Evolutionary conservation across 257 asterid genomes (phyloP).

Genomic region (Schizonepeta tenuifolia): DNA sequence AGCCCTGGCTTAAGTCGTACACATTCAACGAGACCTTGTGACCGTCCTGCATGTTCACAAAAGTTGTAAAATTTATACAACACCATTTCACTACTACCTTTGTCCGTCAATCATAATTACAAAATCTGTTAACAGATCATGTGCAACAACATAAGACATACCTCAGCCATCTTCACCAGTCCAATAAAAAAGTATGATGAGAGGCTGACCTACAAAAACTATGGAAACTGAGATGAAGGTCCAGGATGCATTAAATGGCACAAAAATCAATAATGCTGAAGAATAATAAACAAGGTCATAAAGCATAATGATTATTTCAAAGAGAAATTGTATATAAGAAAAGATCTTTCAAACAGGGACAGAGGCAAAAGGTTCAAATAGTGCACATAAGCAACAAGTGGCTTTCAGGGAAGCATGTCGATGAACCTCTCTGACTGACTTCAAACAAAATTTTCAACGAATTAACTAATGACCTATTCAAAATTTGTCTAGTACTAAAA

Average conservation of each 20-base stretch:
- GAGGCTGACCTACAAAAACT: slow-evolving; percentile 37
- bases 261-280: neutral
- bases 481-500: neutral
- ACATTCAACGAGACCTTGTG: slow-evolving; percentile 79
- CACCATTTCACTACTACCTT: neutral
- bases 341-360: neutral
- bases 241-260: neutral
- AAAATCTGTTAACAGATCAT: neutral
- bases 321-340: neutral
- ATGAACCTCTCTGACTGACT: neutral
- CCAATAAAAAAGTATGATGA: slow-evolving; percentile 20
- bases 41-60: slow-evolving; percentile 66
- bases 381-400: neutral
- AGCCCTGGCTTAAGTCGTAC: slow-evolving; percentile 93
- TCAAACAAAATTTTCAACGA: neutral
- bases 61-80: neutral
- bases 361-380: neutral
- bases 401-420: neutral
- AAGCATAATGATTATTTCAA: neutral
- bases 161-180: slow-evolving; percentile 62
- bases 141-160: slow-evolving; percentile 13
- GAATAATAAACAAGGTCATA: neutral
- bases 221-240: slow-evolving; percentile 6
- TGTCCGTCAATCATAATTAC: neutral
- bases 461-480: neutral